Base-by-base conservation (phyloP, 805 yeast species). In the Starmerella etchellsii region DNA sequence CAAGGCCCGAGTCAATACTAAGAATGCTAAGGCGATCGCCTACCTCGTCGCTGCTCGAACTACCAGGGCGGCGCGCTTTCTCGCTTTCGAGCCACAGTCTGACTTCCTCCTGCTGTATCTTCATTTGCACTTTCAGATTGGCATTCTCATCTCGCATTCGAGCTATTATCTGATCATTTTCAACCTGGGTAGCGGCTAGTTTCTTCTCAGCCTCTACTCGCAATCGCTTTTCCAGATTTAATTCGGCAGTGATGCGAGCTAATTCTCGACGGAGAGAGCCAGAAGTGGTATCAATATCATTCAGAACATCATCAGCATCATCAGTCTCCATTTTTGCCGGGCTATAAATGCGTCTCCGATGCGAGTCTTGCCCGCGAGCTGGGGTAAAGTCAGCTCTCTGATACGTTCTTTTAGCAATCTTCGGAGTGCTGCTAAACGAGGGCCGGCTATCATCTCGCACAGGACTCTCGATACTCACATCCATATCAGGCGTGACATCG, bases 381-480 rank as follows among this genome's bases (percentile, higher is more conserved):
- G 57, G 57, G 14, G 57, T 53, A 32, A 52, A 49, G 21, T 49
- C 54, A 6, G 54, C 51, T 11, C 36, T 26, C 2, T 43, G 31
- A 7, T 43, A 34, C 13, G 43, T 39, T 6, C 55, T 46, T 36
- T 49, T 49, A 15, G 35, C 40, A n/a, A 48, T 36, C 30, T 48
- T 48, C 18, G 52, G 52, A 11, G 52, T 49, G 39, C 52, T 49
- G 36, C 47, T 40, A 10, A 40, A 11, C 11, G 47, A 31, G 5
- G 52, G 52, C 28, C 38, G 28, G 31, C 42, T 30, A 6, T 10
- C 11, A 4, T 30, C 32, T 8, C 18, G 21, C 20, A 21, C 6
- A 8, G 32, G 32, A 14, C 32, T 30, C 16, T 20, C 4, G 10
- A 30, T 10, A 16, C 32, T 30, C 10, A 23, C 25, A 10, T 23